These are phyloP conservation scores for Aspergillus nomiae DNA, from an alignment of 2,329 filamentous ascomycete genomes.

Conservation along the genomic window DNA sequence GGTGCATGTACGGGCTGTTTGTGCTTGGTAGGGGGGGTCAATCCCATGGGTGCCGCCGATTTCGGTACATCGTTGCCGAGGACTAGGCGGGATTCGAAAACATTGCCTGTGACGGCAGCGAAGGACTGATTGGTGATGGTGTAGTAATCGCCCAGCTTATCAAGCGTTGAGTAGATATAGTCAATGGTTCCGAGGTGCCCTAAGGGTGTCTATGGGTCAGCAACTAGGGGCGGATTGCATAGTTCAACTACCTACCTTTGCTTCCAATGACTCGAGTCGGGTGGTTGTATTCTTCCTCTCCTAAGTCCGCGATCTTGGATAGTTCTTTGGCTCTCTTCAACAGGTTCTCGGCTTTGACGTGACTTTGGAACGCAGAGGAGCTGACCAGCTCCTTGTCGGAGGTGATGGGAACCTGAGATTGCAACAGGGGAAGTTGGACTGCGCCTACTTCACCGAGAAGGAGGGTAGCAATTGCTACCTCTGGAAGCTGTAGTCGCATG, in stretches of 20 bases:
- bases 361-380: constrained; percentile 39
- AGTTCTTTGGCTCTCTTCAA: constrained; percentile 62
- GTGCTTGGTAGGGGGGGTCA: constrained; percentile 56
- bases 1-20: constrained; percentile 53
- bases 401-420: constrained; percentile 17
- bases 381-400: constrained; percentile 46
- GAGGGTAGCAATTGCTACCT: not conserved
- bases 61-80: constrained; percentile 57
- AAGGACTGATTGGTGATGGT: constrained; percentile 57
- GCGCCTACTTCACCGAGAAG: constrained; percentile 17
- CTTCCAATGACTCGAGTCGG: constrained; percentile 73
- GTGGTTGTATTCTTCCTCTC: constrained; percentile 63
- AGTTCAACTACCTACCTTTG: constrained; percentile 47
- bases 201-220: not conserved
- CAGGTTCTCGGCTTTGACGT: constrained; percentile 61
- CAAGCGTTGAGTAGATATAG: constrained; percentile 61
- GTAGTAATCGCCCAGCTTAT: constrained; percentile 36
- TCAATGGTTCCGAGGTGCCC: constrained; percentile 65
- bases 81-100: constrained; percentile 62
- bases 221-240: not conserved
- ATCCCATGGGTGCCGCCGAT: constrained; percentile 61
- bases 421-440: constrained; percentile 22
- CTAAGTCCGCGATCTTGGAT: constrained; percentile 63
- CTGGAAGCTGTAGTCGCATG: not conserved
- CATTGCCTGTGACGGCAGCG: constrained; percentile 60